Base-by-base conservation (phyloP, 2,329 filamentous ascomycete species). In the Diaporthe sp. region DNA sequence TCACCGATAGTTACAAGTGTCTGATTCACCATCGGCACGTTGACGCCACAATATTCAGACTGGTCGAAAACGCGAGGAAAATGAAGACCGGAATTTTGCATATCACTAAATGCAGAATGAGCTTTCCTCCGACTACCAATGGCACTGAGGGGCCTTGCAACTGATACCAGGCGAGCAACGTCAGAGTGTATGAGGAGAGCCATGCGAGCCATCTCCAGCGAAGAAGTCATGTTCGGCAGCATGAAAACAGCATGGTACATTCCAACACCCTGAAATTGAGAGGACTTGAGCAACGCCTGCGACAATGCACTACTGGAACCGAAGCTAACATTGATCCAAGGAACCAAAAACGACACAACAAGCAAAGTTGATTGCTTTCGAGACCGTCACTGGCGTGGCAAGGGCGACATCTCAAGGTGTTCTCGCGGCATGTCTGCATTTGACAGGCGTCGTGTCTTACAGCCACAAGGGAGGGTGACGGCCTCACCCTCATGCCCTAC, bases 31-130 rank as follows among this genome's bases (percentile, higher is more conserved):
- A 77, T 1, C 73, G 78, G 76, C 78, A 32, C 78, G 80, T 58
- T 82, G 85, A 3, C 85, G 85, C 19, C 80, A 84, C 15, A 88
- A 91, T 70, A 86, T 86, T 89, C 35, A 90, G 92, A 32, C 82
- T 95, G 30, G 85, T 88, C 37, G 91, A 89, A 73, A 85, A 94
- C 50, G 87, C 94, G 1, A 89, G 88, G 74, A 91, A 1, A 92
- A 85, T 0, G 86, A 12, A 90, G 30, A 85, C 86, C 5, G 82
- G 83, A 22, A 80, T 90, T 25, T 82, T 85, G 77, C 87, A 89
- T 82, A 83, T 94, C 63, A 92, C 92, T 4, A 63, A 15, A 9
- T 87, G 94, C 30, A 94, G 87, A 77, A 86, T 94, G 75, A 92
- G 93, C 32, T n/a, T n/a, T n/a, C n/a, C n/a, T n/a, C n/a, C n/a